Base-by-base conservation (phyloP, 495 filamentous ascomycete genomes). In the Penicillium steckii region DNA sequence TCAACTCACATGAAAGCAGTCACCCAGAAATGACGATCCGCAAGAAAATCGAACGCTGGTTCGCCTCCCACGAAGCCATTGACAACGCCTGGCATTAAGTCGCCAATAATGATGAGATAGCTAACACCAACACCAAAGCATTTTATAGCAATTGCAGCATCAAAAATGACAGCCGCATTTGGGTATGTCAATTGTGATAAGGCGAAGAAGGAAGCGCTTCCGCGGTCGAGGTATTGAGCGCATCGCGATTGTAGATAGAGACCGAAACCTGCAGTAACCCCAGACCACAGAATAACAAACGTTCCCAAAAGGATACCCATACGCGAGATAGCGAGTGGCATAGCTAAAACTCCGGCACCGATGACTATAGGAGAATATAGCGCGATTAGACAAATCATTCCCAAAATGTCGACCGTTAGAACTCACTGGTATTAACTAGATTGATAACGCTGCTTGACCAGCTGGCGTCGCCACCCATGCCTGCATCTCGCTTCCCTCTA, bases 41-140 rank as follows among this genome's bases (percentile, higher is more conserved):
- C 77, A 43, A 97, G 73, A 61, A 89, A 96, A 15, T 81, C 78
- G 44, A 85, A 76, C 3, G 75, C 78, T 0, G 78, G 82, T 4
- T 77, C 79, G 35, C 76, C 73, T 41, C 86, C 82, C 42, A 72
- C 76, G 65, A 92, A 87, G 1, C 91, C 91, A 62, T 81, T 73
- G 1, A 94, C 84, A 8, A 98, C 94, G 3, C 89, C 94, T 2
- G 95, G 94, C 94, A 98, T 98, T 56, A 98, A 76, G 64, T 98
- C 94, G 15, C 94, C 94, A 59, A 98, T 97, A 58, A 98, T 96
- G 55, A 97, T 98, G 59, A 98, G 82, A 69, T 98, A 98, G 65
- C 91, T 95, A 35, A 97, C 88, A 7, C 87, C 95, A 15, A 98
- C 94, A 49, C 87, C 94, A 70, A 97, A 97, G 66, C 94, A 98